Evolutionary conservation across 805 yeast species (phyloP), one percentile per base, ranked within the genome.

Genomic region (Henningerozyma blattae): DNA sequence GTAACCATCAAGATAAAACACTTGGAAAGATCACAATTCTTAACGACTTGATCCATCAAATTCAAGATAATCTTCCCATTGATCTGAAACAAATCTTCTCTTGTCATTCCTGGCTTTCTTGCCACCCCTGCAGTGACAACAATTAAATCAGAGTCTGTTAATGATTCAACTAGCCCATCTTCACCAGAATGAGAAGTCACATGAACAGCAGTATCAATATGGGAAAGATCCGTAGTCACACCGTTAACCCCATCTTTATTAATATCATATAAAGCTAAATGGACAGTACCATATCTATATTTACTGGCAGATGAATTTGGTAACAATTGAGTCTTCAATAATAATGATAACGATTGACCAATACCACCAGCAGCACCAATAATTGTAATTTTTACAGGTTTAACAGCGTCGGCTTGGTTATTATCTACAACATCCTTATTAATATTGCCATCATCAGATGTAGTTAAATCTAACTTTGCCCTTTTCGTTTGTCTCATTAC

Each of bases 281-380:
- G 43, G 5, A 18, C 20, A 9, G 27, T 33, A 4, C 16, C 32
- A n/a, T 13, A 15, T 46, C 77, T 75, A 39, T 67, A 65, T 32
- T 35, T 26, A 14, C 26, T 13, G 77, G 68, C 34, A 67, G 64
- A 27, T 73, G 74, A 47, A 75, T 72, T 39, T 10, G 32, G 36
- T 15, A 44, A 31, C 17, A 41, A 24, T 32, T 50, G 53, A 1
- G 84, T 64, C 60, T 85, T 85, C 47, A 85, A 65, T 42, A 85
- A 68, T 35, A 86, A 72, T 12, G 94, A 83, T 41, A 85, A 68
- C 28, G 95, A 93, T 67, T 86, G 95, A 36, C 95, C 95, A 54
- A 85, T 85, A 40, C 95, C 95, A 48, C 94, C 94, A 35, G 89
- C 86, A 38, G 95, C 95, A 44, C 95, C 95, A 34, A 78, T 68